phyloP scores from a whole-genome alignment of 495 filamentous ascomycete species.

The Aspergillus baeticus region DNA sequence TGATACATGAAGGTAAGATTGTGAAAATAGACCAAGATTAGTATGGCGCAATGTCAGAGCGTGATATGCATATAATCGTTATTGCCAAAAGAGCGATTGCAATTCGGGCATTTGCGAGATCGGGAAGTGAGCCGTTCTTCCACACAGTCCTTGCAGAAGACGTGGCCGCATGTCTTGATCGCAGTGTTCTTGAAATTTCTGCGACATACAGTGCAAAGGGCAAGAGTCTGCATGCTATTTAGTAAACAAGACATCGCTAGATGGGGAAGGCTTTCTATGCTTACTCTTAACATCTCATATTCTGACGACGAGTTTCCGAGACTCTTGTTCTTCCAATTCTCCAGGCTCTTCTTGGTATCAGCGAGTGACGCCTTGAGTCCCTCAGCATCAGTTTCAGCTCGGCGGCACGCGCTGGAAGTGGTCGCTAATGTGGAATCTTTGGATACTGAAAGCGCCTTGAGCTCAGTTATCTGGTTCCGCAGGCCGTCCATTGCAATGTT shows the following conservation, averaged over 20 bases:
- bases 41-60: slow-evolving; percentile 32
- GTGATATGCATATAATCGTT: slow-evolving; percentile 77
- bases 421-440: slow-evolving; percentile 64
- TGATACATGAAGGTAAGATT: slow-evolving; percentile 36
- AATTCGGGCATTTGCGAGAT: slow-evolving; percentile 92
- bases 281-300: slow-evolving; percentile 79
- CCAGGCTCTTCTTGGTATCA: slow-evolving; percentile 71
- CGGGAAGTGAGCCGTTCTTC: slow-evolving; percentile 83
- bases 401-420: slow-evolving; percentile 59
- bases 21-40: slow-evolving; percentile 11
- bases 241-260: slow-evolving; percentile 33
- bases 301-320: slow-evolving; percentile 77
- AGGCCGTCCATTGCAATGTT: slow-evolving; percentile 65
- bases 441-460: slow-evolving; percentile 65
- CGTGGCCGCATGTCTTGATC: slow-evolving; percentile 91
- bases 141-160: slow-evolving; percentile 88
- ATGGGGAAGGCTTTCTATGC: slow-evolving; percentile 40
- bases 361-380: slow-evolving; percentile 69
- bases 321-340: slow-evolving; percentile 78
- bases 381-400: slow-evolving; percentile 72
- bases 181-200: slow-evolving; percentile 90
- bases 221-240: slow-evolving; percentile 66
- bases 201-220: slow-evolving; percentile 86
- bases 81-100: slow-evolving; percentile 83
- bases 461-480: slow-evolving; percentile 72